Evolutionary conservation across 768 basidiomycete species (phyloP), one percentile per base, ranked within the genome.

Genomic region (Neoboletus subvelutipes): DNA sequence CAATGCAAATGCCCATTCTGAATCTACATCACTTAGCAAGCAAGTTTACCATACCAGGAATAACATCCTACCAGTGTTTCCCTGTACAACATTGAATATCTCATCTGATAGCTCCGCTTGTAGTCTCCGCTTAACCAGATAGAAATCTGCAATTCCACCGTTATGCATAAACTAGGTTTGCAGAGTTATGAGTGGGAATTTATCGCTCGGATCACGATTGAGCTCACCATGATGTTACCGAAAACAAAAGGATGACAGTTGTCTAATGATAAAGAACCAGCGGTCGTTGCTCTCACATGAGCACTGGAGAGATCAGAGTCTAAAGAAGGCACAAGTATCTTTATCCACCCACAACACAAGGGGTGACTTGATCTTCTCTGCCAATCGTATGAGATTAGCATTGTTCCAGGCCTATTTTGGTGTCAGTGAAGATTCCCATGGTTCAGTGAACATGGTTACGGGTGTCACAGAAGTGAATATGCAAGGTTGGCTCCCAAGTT

Each of bases 401-500:
- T 98, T 97, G 67, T 94, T 95, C 96, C 97, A 98, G 8, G 94
- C 97, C 90, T 97, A 46, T 50, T 47, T 49, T 20, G 13, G 12
- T n/a, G 48, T 73, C 50, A 68, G 52, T 13, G 9, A 42, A 45
- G 12, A 20, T 31, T 48, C 39, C 37, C 12, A 13, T 24, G n/a
- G 34, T 28, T 20, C 22, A 36, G 43, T 20, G 22, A 29, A 39
- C 20, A 29, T 31, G 71, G 81, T 64, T 65, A 94, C 94, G 5
- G 95, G 95, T 12, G 94, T 94, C 20, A 96, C 86, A 28, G 92
- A 93, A 40, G 94, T 96, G 73, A 98, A 98, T 59, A 98, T 90
- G 73, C 96, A 97, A 15, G 96, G 95, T 67, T 93, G 89, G 51
- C 75, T 81, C 40, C 92, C 92, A 4, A 92, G 78, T 67, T 93